Conservation (phyloP, 75 land plant genomes). For the Picea sitchensis region DNA sequence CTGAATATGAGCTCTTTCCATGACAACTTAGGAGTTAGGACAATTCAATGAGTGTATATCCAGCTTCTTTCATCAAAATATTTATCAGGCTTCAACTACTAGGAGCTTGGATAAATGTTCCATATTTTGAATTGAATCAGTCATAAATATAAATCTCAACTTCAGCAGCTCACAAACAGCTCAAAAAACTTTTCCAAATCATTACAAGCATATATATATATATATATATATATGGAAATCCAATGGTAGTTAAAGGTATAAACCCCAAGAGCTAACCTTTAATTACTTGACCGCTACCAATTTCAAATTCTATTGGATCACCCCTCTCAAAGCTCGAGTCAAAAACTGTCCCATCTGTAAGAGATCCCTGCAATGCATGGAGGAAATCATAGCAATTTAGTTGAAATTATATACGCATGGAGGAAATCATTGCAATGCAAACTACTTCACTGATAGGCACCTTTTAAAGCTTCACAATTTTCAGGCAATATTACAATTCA, state of each 20-base stretch:
- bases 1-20: too few species aligned
- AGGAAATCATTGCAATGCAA: background rate
- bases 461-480: background rate
- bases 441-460: background rate
- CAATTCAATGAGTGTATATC: too few species aligned
- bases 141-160: background rate
- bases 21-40: too few species aligned
- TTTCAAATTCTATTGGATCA: constrained; percentile 88
- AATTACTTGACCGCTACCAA: constrained; percentile 90
- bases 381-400: background rate
- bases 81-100: too few species aligned
- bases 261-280: constrained; percentile 48
- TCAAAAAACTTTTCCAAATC: background rate
- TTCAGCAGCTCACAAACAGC: background rate
- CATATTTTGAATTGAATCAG: too few species aligned
- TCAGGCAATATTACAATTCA: background rate
- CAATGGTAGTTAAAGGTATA: background rate
- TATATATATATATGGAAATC: background rate
- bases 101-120: too few species aligned
- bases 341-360: constrained; percentile 91
- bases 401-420: background rate
- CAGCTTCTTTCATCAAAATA: too few species aligned
- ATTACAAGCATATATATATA: too few species aligned
- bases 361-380: constrained; percentile 58
- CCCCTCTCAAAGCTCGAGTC: constrained; percentile 93